A percentile compares a stretch with the other conserved stretches of the same genome.
Evolutionary conservation across 2,329 filamentous ascomycete genomes (phyloP).

Genomic region (Macrophomina phaseolina): DNA sequence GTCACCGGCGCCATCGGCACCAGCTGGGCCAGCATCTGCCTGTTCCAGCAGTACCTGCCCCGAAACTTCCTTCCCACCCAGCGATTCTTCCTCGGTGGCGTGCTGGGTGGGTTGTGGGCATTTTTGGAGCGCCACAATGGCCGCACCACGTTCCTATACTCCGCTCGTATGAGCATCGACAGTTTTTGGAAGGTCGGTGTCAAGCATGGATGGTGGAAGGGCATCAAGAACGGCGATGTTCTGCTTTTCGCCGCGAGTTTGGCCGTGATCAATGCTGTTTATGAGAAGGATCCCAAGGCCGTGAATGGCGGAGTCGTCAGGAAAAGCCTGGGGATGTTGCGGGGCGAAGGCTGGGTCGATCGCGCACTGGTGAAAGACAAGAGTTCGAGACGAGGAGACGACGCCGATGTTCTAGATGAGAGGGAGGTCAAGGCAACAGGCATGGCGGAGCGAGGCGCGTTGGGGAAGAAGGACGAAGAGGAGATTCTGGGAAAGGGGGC

Average conservation of each 20-base stretch:
- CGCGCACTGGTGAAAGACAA: conserved; percentile 46
- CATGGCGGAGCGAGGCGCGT: conserved; percentile 5
- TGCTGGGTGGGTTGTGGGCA: conserved; percentile 84
- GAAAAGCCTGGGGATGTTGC: conserved; percentile 74
- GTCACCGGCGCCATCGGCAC: conserved; percentile 83
- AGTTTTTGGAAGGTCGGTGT: conserved; percentile 91
- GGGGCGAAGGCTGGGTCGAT: conserved; percentile 78
- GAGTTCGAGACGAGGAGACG: conserved; percentile 25
- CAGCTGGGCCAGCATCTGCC: conserved; percentile 86
- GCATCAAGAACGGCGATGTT: conserved; percentile 81
- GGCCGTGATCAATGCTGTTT: conserved; percentile 77
- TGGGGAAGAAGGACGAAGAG: conserved; percentile 11
- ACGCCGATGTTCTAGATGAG: conserved; percentile 26
- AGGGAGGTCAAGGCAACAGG: conserved; percentile 23
- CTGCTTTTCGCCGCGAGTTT: conserved; percentile 81
- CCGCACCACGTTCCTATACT: conserved; percentile 77
- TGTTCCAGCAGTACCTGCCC: conserved; percentile 83
- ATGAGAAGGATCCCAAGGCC: conserved; percentile 72
- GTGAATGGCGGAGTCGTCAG: conserved; percentile 71
- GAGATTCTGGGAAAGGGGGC: conserved; percentile 9
- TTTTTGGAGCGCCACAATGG: conserved; percentile 69
- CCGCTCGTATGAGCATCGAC: conserved; percentile 77
- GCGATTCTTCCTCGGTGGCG: conserved; percentile 88
- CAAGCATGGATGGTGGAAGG: conserved; percentile 87
- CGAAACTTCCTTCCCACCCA: conserved; percentile 76